Evolutionary conservation across 139 green algal genomes (phyloP).

Genomic region (Gonium pectorale): DNA sequence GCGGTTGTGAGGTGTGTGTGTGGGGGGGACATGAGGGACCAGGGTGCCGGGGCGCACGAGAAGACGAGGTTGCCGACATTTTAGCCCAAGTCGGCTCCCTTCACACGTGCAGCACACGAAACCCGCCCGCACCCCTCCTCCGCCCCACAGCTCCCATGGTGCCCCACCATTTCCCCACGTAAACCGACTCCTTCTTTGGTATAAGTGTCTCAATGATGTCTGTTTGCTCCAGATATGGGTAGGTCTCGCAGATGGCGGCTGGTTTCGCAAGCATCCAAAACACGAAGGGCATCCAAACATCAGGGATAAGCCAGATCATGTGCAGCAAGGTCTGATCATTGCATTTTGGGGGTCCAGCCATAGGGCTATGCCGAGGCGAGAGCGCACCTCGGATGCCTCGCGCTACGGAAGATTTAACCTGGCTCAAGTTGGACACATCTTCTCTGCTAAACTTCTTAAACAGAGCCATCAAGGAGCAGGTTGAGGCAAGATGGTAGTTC

Average conservation of each 20-base stretch:
- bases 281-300: too few species aligned
- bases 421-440: constrained; percentile 72
- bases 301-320: too few species aligned
- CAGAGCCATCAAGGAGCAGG: constrained; percentile 49
- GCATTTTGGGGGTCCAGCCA: too few species aligned
- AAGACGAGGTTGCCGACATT: too few species aligned
- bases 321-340: too few species aligned
- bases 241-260: constrained; percentile 89
- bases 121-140: background rate
- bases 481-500: background rate
- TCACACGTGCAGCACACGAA: too few species aligned
- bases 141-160: background rate
- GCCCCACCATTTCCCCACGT: constrained; percentile 89
- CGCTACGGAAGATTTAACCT: constrained; percentile 92
- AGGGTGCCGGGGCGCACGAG: too few species aligned
- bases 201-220: constrained; percentile 92
- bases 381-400: constrained; percentile 83
- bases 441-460: constrained; percentile 81
- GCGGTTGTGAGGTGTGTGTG: too few species aligned
- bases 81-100: too few species aligned
- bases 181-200: constrained; percentile 94
- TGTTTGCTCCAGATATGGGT: constrained; percentile 86
- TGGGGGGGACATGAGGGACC: too few species aligned
- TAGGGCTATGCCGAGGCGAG: too few species aligned
- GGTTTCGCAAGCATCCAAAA: too few species aligned